Percentiles rank a stretch among this genome's conserved stretches.
Evolutionary conservation across 371 early-diverging fungal genomes (phyloP).

Genomic region (Smittium culicis): DNA sequence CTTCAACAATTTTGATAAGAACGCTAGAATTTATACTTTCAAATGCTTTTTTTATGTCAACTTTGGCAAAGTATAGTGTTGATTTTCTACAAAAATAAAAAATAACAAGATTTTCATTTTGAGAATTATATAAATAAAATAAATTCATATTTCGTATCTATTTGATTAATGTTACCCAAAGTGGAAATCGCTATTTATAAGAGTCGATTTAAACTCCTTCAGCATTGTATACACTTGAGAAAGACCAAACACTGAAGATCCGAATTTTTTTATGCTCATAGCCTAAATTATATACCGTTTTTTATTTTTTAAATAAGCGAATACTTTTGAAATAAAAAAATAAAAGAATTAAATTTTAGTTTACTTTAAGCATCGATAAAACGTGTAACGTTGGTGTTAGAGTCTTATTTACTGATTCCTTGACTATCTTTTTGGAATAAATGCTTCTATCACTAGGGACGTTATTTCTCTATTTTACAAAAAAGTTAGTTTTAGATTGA

Average conservation of each 20-base stretch:
- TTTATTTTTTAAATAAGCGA: too few species aligned
- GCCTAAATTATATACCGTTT: too few species aligned
- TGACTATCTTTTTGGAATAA: neutral
- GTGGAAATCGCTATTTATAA: neutral
- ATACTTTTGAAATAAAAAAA: too few species aligned
- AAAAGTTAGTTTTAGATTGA: too few species aligned
- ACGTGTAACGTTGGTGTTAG: neutral
- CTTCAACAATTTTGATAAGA: conserved; percentile 42
- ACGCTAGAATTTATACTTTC: conserved; percentile 61
- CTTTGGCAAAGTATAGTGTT: conserved; percentile 60
- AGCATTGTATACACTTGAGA: conserved; percentile 40
- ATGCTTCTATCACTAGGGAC: too few species aligned
- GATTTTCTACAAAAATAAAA: conserved; percentile 8
- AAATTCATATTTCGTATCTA: too few species aligned
- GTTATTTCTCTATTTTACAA: too few species aligned
- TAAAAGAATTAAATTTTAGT: neutral
- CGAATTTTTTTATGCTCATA: conserved; percentile 18
- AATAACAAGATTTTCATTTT: too few species aligned
- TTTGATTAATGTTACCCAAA: neutral
- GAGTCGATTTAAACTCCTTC: conserved; percentile 31
- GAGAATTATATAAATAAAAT: too few species aligned
- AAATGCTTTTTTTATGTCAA: conserved; percentile 61
- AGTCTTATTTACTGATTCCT: neutral
- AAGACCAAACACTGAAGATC: conserved; percentile 38
- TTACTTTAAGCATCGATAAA: neutral